These are phyloP conservation scores for Ogataea henricii DNA, from an alignment of 805 yeast genomes.

Conservation along the genomic window DNA sequence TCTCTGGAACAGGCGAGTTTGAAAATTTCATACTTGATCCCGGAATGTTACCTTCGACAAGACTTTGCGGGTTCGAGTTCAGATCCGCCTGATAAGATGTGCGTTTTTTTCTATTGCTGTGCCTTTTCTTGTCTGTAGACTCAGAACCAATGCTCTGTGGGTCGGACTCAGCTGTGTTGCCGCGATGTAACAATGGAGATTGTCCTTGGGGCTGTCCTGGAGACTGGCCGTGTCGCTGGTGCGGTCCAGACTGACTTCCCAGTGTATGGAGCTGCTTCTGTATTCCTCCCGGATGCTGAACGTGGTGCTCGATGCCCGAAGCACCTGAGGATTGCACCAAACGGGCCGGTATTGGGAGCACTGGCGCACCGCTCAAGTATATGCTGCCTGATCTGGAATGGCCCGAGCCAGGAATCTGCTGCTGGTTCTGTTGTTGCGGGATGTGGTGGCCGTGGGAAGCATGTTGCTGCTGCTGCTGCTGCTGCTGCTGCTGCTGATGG, in stretches of 20 bases:
- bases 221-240: neutral
- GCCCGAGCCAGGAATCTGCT: slow-evolving; percentile 15
- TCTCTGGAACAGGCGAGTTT: neutral
- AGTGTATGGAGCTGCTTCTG: slow-evolving; percentile 1
- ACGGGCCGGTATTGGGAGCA: slow-evolving; percentile 26
- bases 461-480: slow-evolving; percentile 20
- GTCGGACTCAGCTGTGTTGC: neutral
- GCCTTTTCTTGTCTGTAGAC: slow-evolving; percentile 6
- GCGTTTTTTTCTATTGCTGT: slow-evolving; percentile 6
- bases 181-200: neutral
- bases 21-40: neutral
- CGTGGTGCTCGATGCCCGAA: slow-evolving; percentile 10
- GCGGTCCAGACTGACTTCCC: no score
- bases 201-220: slow-evolving; percentile 1
- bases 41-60: neutral
- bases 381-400: slow-evolving; percentile 24
- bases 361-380: slow-evolving; percentile 22
- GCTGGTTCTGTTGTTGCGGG: slow-evolving; percentile 20
- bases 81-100: neutral
- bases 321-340: slow-evolving; percentile 16
- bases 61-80: neutral
- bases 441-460: slow-evolving; percentile 12
- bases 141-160: neutral
- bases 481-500: slow-evolving; percentile 21
- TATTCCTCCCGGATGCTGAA: slow-evolving; percentile 2